Percentiles rank a stretch among this genome's conserved stretches.
Evolutionary conservation across 2,329 filamentous ascomycete species (phyloP).

Genomic region (Coniochaeta hoffmannii): DNA sequence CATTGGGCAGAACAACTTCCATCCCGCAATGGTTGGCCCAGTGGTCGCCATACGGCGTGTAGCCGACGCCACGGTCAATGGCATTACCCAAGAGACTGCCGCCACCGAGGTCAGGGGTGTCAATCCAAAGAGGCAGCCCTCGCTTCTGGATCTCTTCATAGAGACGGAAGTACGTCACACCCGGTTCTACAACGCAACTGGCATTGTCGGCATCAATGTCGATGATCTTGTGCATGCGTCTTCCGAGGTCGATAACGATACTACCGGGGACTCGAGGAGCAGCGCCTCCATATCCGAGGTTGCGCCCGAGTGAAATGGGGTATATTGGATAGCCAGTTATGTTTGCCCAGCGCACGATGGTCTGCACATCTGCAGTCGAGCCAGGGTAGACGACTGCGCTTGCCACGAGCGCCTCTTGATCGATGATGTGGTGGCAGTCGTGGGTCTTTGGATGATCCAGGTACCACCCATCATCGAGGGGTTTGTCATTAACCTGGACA

Average conservation of each 20-base stretch:
- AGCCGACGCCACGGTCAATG: slow-evolving; percentile 35
- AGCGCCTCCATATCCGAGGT: slow-evolving; percentile 46
- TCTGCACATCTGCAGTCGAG: slow-evolving; percentile 37
- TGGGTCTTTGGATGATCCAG: slow-evolving; percentile 25
- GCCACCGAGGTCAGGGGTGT: slow-evolving; percentile 34
- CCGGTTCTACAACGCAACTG: slow-evolving; percentile 46
- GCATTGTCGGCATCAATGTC: slow-evolving; percentile 42
- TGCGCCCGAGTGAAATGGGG: slow-evolving; percentile 40
- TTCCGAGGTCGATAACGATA: slow-evolving; percentile 42
- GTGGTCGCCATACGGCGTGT: slow-evolving; percentile 35
- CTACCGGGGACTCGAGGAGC: slow-evolving; percentile 43
- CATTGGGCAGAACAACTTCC: slow-evolving; percentile 37
- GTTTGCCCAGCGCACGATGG: slow-evolving; percentile 36
- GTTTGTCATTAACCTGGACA: slow-evolving; percentile 24
- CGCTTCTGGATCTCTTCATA: slow-evolving; percentile 37
- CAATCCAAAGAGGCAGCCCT: slow-evolving; percentile 33
- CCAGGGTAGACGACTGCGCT: slow-evolving; percentile 35
- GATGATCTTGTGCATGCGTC: slow-evolving; percentile 45
- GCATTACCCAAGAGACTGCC: slow-evolving; percentile 37
- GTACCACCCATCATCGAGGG: slow-evolving; percentile 26
- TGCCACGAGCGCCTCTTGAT: slow-evolving; percentile 33
- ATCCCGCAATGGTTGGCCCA: slow-evolving; percentile 34
- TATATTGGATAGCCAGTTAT: slow-evolving; percentile 37
- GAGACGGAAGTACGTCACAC: slow-evolving; percentile 44
- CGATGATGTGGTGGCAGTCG: slow-evolving; percentile 29